Percentiles rank a stretch among this genome's conserved stretches.
These are phyloP conservation scores for Mycosphaerella arachidis DNA, from an alignment of 2,329 filamentous ascomycete species.

Conservation along the genomic window DNA sequence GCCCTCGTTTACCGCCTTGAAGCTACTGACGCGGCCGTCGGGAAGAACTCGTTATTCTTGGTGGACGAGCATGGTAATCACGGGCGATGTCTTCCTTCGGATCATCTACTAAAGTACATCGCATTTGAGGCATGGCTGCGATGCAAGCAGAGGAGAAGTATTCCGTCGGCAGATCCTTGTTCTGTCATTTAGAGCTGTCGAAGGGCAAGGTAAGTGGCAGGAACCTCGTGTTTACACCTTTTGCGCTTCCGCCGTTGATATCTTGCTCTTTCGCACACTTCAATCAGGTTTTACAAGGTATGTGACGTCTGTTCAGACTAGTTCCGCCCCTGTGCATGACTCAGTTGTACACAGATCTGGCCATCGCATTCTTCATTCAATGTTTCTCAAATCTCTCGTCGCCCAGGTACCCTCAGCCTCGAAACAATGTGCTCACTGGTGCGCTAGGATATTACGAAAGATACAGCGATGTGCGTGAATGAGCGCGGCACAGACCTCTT, in stretches of 20 bases:
- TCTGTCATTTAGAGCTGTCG: not conserved
- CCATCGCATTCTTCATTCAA: no score
- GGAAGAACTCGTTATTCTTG: not conserved
- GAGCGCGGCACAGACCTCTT: no score
- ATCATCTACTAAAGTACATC: not conserved
- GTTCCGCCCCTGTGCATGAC: no score
- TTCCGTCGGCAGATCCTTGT: not conserved
- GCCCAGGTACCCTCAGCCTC: no score
- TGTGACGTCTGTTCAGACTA: no score
- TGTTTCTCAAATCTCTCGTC: no score
- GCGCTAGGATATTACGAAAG: no score
- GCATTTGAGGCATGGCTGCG: not conserved
- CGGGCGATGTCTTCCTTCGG: not conserved
- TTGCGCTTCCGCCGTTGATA: not conserved
- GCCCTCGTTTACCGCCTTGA: not conserved
- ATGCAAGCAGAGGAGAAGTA: not conserved
- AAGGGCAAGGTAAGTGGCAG: not conserved
- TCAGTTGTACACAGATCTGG: no score
- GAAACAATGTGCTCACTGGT: no score
- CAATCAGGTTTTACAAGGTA: no score
- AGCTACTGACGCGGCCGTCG: not conserved
- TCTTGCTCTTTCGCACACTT: no score
- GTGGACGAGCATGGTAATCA: not conserved
- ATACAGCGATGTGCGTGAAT: no score
- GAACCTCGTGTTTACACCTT: not conserved